phyloP scores from a whole-genome alignment of 208 protist genomes.

The Crithidia mellificae region DNA sequence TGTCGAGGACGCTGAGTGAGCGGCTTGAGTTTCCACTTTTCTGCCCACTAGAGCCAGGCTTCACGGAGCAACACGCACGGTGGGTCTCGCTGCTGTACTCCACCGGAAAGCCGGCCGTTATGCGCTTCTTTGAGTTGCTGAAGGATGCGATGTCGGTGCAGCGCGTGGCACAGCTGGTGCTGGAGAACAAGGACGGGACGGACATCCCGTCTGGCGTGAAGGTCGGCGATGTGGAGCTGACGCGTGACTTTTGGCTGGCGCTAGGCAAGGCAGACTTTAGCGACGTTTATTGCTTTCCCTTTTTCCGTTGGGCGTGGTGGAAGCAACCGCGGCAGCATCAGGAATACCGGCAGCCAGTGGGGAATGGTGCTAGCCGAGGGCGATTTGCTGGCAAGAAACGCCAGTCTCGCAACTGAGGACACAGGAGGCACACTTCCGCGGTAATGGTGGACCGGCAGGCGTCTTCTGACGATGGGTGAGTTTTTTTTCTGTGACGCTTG shows the following conservation, averaged over 20 bases:
- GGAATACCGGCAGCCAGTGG: background rate
- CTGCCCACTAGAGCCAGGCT: conserved; percentile 57
- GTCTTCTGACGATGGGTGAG: too few species aligned
- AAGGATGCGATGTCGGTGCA: conserved; percentile 50
- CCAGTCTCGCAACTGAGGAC: background rate
- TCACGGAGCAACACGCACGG: conserved; percentile 68
- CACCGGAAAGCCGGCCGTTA: conserved; percentile 27
- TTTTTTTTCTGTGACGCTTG: too few species aligned
- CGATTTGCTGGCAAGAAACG: conserved; percentile 22
- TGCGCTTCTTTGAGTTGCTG: conserved; percentile 44
- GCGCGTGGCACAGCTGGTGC: conserved; percentile 45
- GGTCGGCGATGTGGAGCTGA: conserved; percentile 44
- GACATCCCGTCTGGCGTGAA: conserved; percentile 42
- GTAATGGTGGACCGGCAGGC: too few species aligned
- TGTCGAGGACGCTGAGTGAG: conserved; percentile 65
- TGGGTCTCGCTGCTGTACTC: conserved; percentile 76
- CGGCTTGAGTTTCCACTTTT: conserved; percentile 67
- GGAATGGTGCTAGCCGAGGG: background rate
- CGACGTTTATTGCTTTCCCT: conserved; percentile 66
- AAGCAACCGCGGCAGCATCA: background rate
- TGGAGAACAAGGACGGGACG: conserved; percentile 34
- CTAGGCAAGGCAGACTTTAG: conserved; percentile 57
- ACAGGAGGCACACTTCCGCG: too few species aligned
- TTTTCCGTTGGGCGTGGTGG: conserved; percentile 41
- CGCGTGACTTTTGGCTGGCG: conserved; percentile 64